Base-by-base conservation (phyloP, 164 flowering plant genomes). In the Hamamelis virginiana region DNA sequence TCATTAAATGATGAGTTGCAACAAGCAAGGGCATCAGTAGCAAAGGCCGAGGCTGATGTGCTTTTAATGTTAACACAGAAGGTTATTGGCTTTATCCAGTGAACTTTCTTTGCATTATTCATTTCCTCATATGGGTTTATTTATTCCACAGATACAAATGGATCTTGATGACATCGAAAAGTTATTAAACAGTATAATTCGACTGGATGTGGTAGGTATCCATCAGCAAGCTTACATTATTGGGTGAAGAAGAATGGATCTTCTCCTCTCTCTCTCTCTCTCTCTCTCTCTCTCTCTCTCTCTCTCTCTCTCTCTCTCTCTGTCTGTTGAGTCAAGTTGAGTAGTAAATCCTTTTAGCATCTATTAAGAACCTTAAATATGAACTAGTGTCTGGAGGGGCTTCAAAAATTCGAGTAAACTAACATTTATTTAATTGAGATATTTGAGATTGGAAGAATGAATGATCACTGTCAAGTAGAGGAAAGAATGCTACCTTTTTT, bases 1-100 rank as follows among this genome's bases (percentile, higher is more conserved):
- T 89, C 94, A 52, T 59, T 92, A 68, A 95, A 95, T 81, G 97
- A 92, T 74, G 98, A 92, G 69, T 77, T 95, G 85, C 94, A 86
- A 67, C 89, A 78, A 80, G 97, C 96, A 67, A 88, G 85, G 72
- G 86, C 81, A 38, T 75, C 71, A 44, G 92, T 82, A 8, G 78
- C 80, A 22, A 87, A 85, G 79, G 97, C 96, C 59, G 97, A 95
- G 84, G 81, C 79, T 61, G 94, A 86, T 27, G 96, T 92, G 66
- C 95, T 95, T 64, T 74, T 78, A 62, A 79, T 67, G 79, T 73
- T 95, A 77, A 82, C 97, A 45, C 78, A 84, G 70, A 88, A 91
- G 97, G 98, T 94, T 76, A 48, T 50, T 61, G 8, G 56, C n/a
- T 65, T 66, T 44, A 14, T 71, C 58, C 44, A 56, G 1, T 62